Evolutionary conservation across 2,329 filamentous ascomycete species (phyloP).

Genomic region (Xylariaceae sp.): DNA sequence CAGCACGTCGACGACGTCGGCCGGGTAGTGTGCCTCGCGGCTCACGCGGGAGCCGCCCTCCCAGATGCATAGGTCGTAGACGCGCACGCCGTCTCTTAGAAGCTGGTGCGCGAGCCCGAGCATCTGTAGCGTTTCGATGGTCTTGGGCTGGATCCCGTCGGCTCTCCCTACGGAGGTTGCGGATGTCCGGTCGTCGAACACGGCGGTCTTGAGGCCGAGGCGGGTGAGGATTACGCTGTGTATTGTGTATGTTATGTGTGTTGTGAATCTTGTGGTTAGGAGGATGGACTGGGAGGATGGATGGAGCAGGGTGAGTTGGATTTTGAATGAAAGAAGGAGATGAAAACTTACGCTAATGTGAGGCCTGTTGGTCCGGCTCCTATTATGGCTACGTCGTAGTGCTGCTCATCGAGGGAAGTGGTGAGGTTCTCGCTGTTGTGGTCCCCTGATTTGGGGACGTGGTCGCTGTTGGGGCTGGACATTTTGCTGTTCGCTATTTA

Average conservation of each 20-base stretch:
- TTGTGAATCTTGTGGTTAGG: too few species aligned
- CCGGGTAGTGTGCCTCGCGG: constrained; percentile 64
- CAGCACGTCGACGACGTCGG: constrained; percentile 45
- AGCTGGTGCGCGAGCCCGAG: constrained; percentile 66
- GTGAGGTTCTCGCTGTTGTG: too few species aligned
- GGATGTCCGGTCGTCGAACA: constrained; percentile 64
- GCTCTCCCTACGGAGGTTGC: constrained; percentile 59
- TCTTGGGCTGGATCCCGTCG: constrained; percentile 72
- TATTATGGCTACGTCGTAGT: constrained; percentile 42
- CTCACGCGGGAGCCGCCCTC: constrained; percentile 55
- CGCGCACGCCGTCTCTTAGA: constrained; percentile 59
- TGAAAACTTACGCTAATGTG: constrained; percentile 41
- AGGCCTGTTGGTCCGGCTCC: constrained; percentile 52
- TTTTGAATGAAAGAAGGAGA: too few species aligned
- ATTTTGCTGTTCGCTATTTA: too few species aligned
- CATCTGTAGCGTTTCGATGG: constrained; percentile 70
- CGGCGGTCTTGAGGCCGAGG: constrained; percentile 58
- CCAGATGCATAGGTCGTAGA: constrained; percentile 75
- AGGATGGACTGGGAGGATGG: too few species aligned
- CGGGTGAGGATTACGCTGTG: constrained; percentile 47
- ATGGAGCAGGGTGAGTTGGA: too few species aligned
- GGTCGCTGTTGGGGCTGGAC: too few species aligned
- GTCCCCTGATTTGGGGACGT: too few species aligned
- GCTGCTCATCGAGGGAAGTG: neutral
- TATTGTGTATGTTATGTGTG: constrained; percentile 13